A percentile compares a stretch with the other conserved stretches of the same genome.
Conservation (phyloP, 176 grass and related monocot genomes). For the Urochloa ruziziensis region DNA sequence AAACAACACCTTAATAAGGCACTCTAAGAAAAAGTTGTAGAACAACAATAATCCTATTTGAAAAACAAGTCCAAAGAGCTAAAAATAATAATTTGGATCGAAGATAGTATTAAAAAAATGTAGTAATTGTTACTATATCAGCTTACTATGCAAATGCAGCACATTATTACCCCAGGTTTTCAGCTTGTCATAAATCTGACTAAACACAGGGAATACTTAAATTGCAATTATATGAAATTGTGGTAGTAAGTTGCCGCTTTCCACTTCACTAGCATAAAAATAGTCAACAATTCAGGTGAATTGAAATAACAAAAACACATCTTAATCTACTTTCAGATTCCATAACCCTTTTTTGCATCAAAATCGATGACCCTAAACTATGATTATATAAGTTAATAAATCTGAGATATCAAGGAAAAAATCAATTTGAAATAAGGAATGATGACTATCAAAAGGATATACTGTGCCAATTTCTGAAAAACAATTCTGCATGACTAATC, state of each 20-base stretch:
- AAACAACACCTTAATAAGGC: background rate
- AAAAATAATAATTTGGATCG: background rate
- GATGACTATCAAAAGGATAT: background rate
- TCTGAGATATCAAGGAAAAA: background rate
- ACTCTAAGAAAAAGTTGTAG: background rate
- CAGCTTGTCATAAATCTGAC: background rate
- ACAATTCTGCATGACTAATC: background rate
- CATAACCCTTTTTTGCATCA: background rate
- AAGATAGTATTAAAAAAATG: background rate
- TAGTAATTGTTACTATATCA: background rate
- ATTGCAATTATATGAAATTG: background rate
- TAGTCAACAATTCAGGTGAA: background rate
- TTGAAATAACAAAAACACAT: background rate
- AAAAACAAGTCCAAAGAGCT: background rate
- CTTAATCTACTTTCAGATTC: background rate
- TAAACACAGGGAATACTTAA: background rate
- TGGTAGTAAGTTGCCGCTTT: background rate
- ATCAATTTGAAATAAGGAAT: background rate
- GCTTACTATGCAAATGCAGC: background rate
- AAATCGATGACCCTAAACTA: background rate
- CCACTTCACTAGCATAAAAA: background rate
- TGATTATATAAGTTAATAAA: conserved; percentile 3
- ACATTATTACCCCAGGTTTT: background rate
- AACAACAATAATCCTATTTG: background rate
- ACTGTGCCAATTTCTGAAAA: background rate